Evolutionary conservation across 169 alveolate genomes (phyloP).

Genomic region (Theileria annulata): DNA sequence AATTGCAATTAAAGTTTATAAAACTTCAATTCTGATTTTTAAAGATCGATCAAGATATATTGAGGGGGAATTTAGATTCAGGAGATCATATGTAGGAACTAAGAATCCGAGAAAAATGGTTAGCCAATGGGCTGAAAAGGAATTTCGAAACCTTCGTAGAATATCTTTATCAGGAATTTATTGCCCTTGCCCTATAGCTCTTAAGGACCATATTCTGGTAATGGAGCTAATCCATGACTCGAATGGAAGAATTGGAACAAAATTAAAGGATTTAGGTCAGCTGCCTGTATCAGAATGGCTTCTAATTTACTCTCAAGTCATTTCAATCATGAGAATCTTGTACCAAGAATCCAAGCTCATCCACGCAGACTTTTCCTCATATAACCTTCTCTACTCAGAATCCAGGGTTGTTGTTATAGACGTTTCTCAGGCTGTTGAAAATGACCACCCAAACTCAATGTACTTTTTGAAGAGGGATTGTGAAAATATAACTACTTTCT

Average conservation of each 20-base stretch:
- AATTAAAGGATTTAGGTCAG: slow-evolving; percentile 65
- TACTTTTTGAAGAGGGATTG: slow-evolving; percentile 98
- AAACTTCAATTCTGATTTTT: slow-evolving; percentile 96
- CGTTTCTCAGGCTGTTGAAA: slow-evolving; percentile 97
- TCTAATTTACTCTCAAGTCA: slow-evolving; percentile 83
- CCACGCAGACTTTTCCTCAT: slow-evolving; percentile 98
- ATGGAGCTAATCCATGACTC: slow-evolving; percentile 94
- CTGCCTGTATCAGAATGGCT: slow-evolving; percentile 70
- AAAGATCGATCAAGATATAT: slow-evolving; percentile 98
- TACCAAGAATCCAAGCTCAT: slow-evolving; percentile 93
- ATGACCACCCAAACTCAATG: slow-evolving; percentile 97
- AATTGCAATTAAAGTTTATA: slow-evolving; percentile 96
- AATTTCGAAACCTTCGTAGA: slow-evolving; percentile 93
- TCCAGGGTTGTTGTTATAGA: slow-evolving; percentile 93
- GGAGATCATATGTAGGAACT: slow-evolving; percentile 90
- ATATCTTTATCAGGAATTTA: slow-evolving; percentile 86
- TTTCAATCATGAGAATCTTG: slow-evolving; percentile 88
- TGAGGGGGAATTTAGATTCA: slow-evolving; percentile 97
- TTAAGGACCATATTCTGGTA: slow-evolving; percentile 94
- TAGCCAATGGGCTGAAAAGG: slow-evolving; percentile 99
- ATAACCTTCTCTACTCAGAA: slow-evolving; percentile 87
- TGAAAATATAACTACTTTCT: slow-evolving; percentile 91
- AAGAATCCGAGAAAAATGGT: slow-evolving; percentile 99
- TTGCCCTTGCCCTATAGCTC: slow-evolving; percentile 93
- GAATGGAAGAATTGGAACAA: slow-evolving; percentile 69